Evolutionary conservation across 257 asterid species (phyloP).

Genomic region (Fraxinus anomala): DNA sequence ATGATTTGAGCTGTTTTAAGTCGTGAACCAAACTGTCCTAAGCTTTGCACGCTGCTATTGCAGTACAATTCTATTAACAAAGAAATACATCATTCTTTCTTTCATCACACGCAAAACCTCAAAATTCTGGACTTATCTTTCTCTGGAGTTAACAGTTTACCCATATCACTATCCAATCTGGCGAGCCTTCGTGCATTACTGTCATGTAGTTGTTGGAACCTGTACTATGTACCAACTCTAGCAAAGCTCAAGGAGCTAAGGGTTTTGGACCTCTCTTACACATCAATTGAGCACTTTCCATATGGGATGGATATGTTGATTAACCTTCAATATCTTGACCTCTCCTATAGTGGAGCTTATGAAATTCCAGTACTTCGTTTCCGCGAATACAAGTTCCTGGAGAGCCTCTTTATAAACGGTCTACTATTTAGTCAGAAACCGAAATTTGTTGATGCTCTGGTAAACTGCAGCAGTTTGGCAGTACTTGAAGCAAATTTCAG

Average conservation of each 20-base stretch:
- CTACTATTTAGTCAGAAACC: neutral
- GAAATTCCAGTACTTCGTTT: neutral
- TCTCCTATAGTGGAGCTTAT: constrained; percentile 14
- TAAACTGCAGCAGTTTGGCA: constrained; percentile 26
- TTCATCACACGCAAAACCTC: constrained; percentile 25
- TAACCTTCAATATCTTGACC: constrained; percentile 23
- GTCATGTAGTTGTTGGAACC: constrained; percentile 41
- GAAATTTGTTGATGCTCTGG: neutral
- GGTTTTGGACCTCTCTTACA: constrained; percentile 31
- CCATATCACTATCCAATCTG: constrained; percentile 34
- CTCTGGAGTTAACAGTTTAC: constrained; percentile 29
- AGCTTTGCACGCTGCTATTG: constrained; percentile 34
- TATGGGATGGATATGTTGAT: constrained; percentile 26
- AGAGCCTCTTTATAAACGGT: constrained; percentile 26
- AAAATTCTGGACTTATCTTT: constrained; percentile 37
- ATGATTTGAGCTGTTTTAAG: constrained; percentile 33
- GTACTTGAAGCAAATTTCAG: constrained; percentile 32
- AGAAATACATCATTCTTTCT: constrained; percentile 29
- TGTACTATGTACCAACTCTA: constrained; percentile 27
- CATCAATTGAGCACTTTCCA: constrained; percentile 12
- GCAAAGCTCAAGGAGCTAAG: constrained; percentile 30
- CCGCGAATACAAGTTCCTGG: constrained; percentile 21
- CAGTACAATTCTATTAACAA: constrained; percentile 37
- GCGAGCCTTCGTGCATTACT: constrained; percentile 31
- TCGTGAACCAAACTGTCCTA: constrained; percentile 31